These are phyloP conservation scores for Daldinia concentrica DNA, from an alignment of 495 filamentous ascomycete species.

Conservation along the genomic window DNA sequence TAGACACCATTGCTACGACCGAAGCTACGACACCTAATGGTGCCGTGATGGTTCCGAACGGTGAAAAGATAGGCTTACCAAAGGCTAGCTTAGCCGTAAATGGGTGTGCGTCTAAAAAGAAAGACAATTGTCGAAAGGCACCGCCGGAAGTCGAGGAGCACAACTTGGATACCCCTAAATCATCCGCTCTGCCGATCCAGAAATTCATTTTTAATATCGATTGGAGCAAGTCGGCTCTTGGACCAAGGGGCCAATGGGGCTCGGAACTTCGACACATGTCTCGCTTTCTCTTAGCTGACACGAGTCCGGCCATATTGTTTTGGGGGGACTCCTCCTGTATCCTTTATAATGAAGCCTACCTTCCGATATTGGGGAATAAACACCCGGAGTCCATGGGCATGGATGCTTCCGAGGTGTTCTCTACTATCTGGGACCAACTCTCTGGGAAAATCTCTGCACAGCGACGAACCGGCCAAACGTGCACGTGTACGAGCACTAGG, in stretches of 20 bases:
- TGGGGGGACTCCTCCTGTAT: slow-evolving; percentile 57
- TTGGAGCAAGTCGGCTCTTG: slow-evolving; percentile 22
- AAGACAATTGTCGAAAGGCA: not conserved
- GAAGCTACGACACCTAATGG: slow-evolving; percentile 8
- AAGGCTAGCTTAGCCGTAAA: not conserved
- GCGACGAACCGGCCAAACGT: slow-evolving; percentile 34
- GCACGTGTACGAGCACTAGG: slow-evolving; percentile 51
- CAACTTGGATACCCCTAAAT: not conserved
- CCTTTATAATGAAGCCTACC: slow-evolving; percentile 58
- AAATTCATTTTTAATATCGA: slow-evolving; percentile 16
- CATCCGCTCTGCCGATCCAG: not conserved
- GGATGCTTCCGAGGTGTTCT: slow-evolving; percentile 50
- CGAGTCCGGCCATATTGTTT: slow-evolving; percentile 45
- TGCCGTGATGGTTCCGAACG: slow-evolving; percentile 24
- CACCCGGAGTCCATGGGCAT: slow-evolving; percentile 52
- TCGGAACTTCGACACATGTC: slow-evolving; percentile 30
- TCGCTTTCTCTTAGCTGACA: slow-evolving; percentile 41
- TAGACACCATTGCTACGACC: not conserved
- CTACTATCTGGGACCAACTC: slow-evolving; percentile 48
- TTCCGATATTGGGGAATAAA: slow-evolving; percentile 50
- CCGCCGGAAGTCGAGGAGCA: not conserved
- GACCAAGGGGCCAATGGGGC: slow-evolving; percentile 12
- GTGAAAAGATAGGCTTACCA: not conserved
- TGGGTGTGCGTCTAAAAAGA: not conserved
- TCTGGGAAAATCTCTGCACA: slow-evolving; percentile 44